Percentiles rank a stretch among this genome's conserved stretches.
Conservation (phyloP, 1,139 yeast genomes). For the Nakaseomyces uthaithaninus region DNA sequence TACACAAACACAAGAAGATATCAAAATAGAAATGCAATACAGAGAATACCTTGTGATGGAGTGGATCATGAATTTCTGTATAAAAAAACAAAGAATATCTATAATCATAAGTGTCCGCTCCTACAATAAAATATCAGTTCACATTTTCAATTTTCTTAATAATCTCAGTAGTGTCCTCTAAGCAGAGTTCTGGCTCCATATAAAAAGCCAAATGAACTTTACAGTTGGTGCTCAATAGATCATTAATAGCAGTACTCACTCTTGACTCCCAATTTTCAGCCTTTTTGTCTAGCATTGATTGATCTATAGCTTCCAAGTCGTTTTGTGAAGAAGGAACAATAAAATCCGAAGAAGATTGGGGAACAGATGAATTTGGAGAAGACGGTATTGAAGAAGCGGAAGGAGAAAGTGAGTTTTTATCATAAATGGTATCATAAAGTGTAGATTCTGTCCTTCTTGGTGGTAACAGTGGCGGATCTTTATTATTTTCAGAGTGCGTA, state of each 20-base stretch:
- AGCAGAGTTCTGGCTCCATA: conserved; percentile 22
- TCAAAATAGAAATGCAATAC: too few relatives aligned
- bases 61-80: too few relatives aligned
- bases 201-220: conserved; percentile 26
- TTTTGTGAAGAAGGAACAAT: conserved; percentile 24
- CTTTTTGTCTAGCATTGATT: conserved; percentile 32
- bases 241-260: conserved; percentile 31
- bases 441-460: conserved; percentile 13
- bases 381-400: conserved; percentile 9
- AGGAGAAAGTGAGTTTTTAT: conserved; percentile 3
- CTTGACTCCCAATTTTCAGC: conserved; percentile 40
- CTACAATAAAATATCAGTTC: too few relatives aligned
- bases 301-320: conserved; percentile 16
- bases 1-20: too few relatives aligned
- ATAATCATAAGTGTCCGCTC: background rate
- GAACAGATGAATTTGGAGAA: conserved; percentile 4
- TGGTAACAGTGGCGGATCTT: conserved; percentile 25
- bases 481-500: background rate
- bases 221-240: conserved; percentile 18
- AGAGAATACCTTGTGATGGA: too few relatives aligned
- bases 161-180: conserved; percentile 19
- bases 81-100: background rate
- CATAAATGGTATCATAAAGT: conserved; percentile 11
- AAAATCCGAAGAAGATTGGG: conserved; percentile 14
- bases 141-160: background rate